Base-by-base conservation (phyloP, 2,329 filamentous ascomycete species). In the Aspergillus sp. region DNA sequence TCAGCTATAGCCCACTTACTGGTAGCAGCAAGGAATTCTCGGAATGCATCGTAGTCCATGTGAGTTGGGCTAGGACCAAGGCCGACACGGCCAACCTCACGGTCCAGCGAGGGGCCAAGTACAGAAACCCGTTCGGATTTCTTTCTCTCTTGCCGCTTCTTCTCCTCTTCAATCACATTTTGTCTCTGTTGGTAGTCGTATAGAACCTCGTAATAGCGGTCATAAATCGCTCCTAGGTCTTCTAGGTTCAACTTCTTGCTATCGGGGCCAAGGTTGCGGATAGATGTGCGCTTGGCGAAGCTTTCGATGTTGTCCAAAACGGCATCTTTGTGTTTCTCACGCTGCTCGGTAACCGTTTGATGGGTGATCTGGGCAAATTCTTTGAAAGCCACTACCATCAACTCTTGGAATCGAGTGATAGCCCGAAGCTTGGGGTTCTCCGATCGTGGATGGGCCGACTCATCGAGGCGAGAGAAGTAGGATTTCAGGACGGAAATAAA, bases 341-440 rank as follows among this genome's bases (percentile, higher is more conserved):
- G 87, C 70, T 96, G 84, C 64, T 98, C 95, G 0, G 89, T 90
- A 60, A 99, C 93, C 51, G 89, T 96, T 70, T 87, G 89, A 71
- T 99, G 93, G 0, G 95, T 99, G 65, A 99, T 96, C 41, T 88
- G 91, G 0, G 93, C 90, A 70, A 99, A 99, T 70, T 99, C 95
- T 67, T 97, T 98, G 78, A 99, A 99, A 0, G 95, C 95, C 19
- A 98, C 95, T 3, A 99, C 95, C 93, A 99, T 98, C 57, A 99
- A 84, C 74, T 98, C 95, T 69, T 99, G 95, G 72, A 99, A 99
- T 47, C 91, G 86, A 6, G 96, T 99, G 54, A 99, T 95, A 0
- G 93, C 91, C 53, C 93, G 86, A 52, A 98, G 81, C 77, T 98
- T 99, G 3, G 93, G 88, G 62, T 98, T 99, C 71, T 97, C 93